These are phyloP conservation scores for Grosmannia huntii DNA, from an alignment of 2,329 filamentous ascomycete species.

Conservation along the genomic window DNA sequence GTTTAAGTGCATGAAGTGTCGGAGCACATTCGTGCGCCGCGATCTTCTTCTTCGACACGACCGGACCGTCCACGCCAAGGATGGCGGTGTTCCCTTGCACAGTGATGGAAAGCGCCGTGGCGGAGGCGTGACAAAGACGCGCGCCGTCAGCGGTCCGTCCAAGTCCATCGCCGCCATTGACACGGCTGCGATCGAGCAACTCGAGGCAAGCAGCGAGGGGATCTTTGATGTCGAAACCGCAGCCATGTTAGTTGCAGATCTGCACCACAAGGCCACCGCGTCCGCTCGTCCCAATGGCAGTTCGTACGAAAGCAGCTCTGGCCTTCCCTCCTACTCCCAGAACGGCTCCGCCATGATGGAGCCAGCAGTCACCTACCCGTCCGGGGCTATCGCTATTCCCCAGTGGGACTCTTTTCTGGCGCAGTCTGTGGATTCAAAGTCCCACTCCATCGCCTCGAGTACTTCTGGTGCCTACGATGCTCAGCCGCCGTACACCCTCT, in stretches of 20 bases:
- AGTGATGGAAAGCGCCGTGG: slow-evolving; percentile 85
- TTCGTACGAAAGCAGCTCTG: slow-evolving; percentile 42
- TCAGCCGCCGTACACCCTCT: slow-evolving; percentile 48
- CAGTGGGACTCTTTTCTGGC: slow-evolving; percentile 87
- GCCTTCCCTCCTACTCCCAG: slow-evolving; percentile 56
- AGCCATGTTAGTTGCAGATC: slow-evolving; percentile 95
- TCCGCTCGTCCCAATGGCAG: slow-evolving; percentile 48
- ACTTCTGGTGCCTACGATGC: slow-evolving; percentile 55
- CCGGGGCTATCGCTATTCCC: slow-evolving; percentile 67
- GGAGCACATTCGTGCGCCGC: slow-evolving; percentile 95
- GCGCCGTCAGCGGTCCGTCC: slow-evolving; percentile 49
- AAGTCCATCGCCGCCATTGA: slow-evolving; percentile 71
- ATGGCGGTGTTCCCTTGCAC: slow-evolving; percentile 85
- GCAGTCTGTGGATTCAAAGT: slow-evolving; percentile 58
- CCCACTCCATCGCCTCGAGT: slow-evolving; percentile 59
- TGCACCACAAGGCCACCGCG: slow-evolving; percentile 84
- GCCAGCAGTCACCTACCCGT: slow-evolving; percentile 61
- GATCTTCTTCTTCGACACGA: slow-evolving; percentile 94
- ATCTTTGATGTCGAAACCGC: slow-evolving; percentile 95
- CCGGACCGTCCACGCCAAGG: slow-evolving; percentile 95
- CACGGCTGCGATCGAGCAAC: slow-evolving; percentile 76
- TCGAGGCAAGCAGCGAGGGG: slow-evolving; percentile 79
- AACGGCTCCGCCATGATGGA: slow-evolving; percentile 63
- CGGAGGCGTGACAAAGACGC: slow-evolving; percentile 47
- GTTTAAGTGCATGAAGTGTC: slow-evolving; percentile 97